Evolutionary conservation across 2,329 filamentous ascomycete genomes (phyloP), one percentile per base, ranked within the genome.

Genomic region (Grosmannia serpens): DNA sequence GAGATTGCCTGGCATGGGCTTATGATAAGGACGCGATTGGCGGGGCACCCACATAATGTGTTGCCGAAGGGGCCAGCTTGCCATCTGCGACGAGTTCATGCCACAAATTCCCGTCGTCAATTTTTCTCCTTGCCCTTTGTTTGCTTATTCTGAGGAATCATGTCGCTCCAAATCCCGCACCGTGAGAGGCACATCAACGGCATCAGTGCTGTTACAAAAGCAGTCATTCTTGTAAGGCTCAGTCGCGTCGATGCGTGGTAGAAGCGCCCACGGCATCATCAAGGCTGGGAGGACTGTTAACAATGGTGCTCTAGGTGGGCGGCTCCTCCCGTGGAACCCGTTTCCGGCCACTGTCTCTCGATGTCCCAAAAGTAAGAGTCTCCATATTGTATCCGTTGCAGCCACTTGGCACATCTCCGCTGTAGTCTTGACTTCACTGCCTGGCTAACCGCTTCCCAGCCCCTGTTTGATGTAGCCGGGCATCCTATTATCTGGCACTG

Each of bases 401-500:
- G 13, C 24, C 31, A 15, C 11, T 38, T 38, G 31, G 22, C 51
- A 38, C n/a, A 4, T 41, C 10, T 15, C 26, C 13, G 26, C 17
- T 7, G 13, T 15, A 24, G 26, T 29, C 15, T 7, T 7, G 27
- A 24, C 26, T 29, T 24, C 41, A n/a, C 31, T 17, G 9, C 7
- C 15, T 26, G 29, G 29, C 58, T 41, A 53, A 41, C 10, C 38
- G 55, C 50, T 54, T 50, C 55, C 62, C 68, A 95, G 90, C 94
- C 94, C 64, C 88, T 99, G 66, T 97, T 99, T 78, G 92, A 96
- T 73, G 91, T 99, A 69, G 94, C 94, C 65, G 94, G 94, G 67
- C 94, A 99, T 75, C 91, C 92, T 67, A 97, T 99, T 77, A 91
- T 97, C 78, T 92, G 91, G 82, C 94, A 99, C 80, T 96, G 91